Evolutionary conservation across 768 basidiomycete species (phyloP).

Genomic region (Pleurotus pulmonarius): DNA sequence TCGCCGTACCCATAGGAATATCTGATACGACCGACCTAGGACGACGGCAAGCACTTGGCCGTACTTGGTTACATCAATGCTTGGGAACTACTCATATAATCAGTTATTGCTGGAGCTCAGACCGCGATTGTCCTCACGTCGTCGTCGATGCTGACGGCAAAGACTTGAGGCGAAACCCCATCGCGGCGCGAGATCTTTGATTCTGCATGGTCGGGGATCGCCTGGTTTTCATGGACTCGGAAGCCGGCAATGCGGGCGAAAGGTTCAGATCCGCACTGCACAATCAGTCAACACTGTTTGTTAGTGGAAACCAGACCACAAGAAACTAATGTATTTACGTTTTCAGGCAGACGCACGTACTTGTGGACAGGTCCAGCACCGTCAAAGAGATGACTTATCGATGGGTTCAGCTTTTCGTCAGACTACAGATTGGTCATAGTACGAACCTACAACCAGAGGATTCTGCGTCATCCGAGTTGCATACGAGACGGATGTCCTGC

Average conservation of each 20-base stretch:
- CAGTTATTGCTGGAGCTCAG: too few relatives aligned
- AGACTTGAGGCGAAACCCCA: slow-evolving; percentile 21
- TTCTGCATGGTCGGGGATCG: slow-evolving; percentile 21
- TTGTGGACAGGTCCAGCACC: slow-evolving; percentile 39
- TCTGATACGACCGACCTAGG: too few relatives aligned
- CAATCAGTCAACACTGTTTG: background rate
- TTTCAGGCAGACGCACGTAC: slow-evolving; percentile 51
- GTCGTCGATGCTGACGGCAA: slow-evolving; percentile 26
- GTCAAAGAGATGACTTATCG: slow-evolving; percentile 28
- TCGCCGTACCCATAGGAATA: too few relatives aligned
- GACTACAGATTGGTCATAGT: too few relatives aligned
- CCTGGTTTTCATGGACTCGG: slow-evolving; percentile 34
- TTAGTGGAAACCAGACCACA: background rate
- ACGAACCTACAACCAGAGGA: slow-evolving; percentile 24
- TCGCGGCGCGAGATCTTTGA: slow-evolving; percentile 20
- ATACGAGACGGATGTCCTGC: slow-evolving; percentile 15
- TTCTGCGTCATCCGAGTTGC: background rate
- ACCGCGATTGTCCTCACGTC: background rate
- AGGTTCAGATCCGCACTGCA: background rate
- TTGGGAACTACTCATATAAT: too few relatives aligned
- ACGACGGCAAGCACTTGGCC: too few relatives aligned
- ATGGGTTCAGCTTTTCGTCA: too few relatives aligned
- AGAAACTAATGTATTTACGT: slow-evolving; percentile 25
- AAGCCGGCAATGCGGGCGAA: slow-evolving; percentile 27
- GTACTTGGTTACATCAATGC: too few relatives aligned